These are phyloP conservation scores for Euphorbia tirucalli DNA, from an alignment of 345 rosid species.

Conservation along the genomic window DNA sequence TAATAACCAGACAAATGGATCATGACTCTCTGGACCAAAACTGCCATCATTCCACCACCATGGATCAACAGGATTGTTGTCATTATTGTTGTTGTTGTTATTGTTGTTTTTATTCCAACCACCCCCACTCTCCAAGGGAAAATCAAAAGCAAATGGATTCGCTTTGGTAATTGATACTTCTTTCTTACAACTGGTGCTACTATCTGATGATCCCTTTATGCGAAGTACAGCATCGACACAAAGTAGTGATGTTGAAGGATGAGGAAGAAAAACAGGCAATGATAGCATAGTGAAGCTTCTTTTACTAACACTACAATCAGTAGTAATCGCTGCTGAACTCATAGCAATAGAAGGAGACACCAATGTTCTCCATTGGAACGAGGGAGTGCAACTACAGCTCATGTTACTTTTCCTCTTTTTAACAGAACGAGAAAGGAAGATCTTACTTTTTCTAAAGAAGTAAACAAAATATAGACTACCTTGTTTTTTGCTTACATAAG, in stretches of 20 bases:
- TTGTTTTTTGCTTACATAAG: neutral
- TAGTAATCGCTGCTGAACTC: neutral
- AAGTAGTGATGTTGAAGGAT: neutral
- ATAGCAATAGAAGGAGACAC: constrained; percentile 5
- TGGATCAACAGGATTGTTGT: constrained; percentile 10
- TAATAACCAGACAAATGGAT: constrained; percentile 26
- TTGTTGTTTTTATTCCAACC: constrained; percentile 23
- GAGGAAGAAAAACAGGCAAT: neutral
- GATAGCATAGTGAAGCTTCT: neutral
- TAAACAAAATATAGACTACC: neutral
- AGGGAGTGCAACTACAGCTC: constrained; percentile 26
- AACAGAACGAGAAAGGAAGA: neutral
- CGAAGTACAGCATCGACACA: neutral
- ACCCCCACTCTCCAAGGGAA: constrained; percentile 23
- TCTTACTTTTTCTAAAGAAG: neutral
- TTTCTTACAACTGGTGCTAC: neutral
- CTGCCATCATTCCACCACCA: constrained; percentile 36
- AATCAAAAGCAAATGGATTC: constrained; percentile 16
- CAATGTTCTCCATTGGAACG: constrained; percentile 17
- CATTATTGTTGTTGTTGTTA: constrained; percentile 19
- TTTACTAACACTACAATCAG: neutral
- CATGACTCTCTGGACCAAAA: constrained; percentile 1
- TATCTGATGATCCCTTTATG: neutral
- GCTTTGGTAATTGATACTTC: neutral
- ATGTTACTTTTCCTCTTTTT: constrained; percentile 7